Percentiles rank a stretch among this genome's conserved stretches.
Conservation (phyloP, 2,329 filamentous ascomycete genomes). For the Emergomyces pasteurianus region DNA sequence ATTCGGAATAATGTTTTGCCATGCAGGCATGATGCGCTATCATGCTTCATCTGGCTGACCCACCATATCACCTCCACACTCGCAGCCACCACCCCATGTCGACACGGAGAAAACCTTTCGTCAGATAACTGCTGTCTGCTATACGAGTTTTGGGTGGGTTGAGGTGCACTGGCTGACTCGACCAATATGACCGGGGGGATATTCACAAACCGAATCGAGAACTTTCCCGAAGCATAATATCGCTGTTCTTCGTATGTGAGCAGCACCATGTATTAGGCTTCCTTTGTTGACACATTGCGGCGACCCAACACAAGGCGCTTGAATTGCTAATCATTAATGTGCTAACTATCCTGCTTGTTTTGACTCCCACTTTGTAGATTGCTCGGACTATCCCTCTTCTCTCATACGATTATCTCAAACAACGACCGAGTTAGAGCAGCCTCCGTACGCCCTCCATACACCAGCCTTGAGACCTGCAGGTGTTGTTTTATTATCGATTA, state of each 20-base stretch:
- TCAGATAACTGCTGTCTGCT: neutral
- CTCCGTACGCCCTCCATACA: neutral
- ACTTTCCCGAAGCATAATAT: neutral
- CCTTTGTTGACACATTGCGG: neutral
- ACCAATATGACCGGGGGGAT: neutral
- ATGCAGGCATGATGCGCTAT: no score
- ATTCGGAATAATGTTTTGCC: neutral
- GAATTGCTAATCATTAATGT: neutral
- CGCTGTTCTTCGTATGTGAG: neutral
- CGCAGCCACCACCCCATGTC: neutral
- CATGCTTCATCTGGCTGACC: neutral
- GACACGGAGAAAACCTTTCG: neutral
- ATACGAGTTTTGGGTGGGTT: neutral
- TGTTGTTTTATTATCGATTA: neutral
- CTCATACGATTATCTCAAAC: neutral
- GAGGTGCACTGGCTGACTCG: neutral
- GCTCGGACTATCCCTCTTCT: neutral
- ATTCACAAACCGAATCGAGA: neutral
- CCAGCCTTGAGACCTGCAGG: neutral
- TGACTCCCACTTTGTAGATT: neutral
- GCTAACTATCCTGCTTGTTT: neutral
- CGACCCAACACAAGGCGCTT: neutral
- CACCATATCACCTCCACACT: neutral
- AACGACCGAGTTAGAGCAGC: neutral
- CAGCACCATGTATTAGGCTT: neutral